Conservation (phyloP, 495 filamentous ascomycete genomes). For the Articulospora tetracladia region DNA sequence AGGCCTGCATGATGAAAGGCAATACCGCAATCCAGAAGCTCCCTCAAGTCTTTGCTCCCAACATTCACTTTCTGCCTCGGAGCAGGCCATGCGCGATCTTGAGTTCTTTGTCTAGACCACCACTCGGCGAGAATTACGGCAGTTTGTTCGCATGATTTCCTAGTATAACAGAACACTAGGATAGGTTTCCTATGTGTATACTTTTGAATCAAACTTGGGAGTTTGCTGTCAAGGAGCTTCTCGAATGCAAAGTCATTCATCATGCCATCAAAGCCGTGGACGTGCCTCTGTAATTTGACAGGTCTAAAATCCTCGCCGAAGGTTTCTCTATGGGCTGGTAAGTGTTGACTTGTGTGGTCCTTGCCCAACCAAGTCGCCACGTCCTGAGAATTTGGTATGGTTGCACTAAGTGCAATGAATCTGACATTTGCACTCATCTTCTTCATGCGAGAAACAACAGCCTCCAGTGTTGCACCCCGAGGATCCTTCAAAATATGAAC, state of each 20-base stretch:
- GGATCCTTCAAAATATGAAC: constrained; percentile 92
- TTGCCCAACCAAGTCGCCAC: constrained; percentile 91
- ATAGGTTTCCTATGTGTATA: constrained; percentile 81
- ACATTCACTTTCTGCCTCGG: constrained; percentile 54
- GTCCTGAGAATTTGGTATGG: constrained; percentile 88
- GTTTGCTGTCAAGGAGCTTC: constrained; percentile 67
- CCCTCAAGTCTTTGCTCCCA: constrained; percentile 59
- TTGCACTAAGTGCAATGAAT: constrained; percentile 90
- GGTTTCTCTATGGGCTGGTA: constrained; percentile 68
- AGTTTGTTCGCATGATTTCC: constrained; percentile 72
- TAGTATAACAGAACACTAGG: constrained; percentile 88
- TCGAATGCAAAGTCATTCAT: constrained; percentile 88
- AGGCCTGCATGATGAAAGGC: constrained; percentile 95
- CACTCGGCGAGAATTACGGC: constrained; percentile 68
- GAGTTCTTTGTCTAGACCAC: constrained; percentile 53
- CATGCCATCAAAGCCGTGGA: constrained; percentile 66
- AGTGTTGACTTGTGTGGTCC: constrained; percentile 57
- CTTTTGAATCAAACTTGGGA: constrained; percentile 70
- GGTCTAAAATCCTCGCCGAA: constrained; percentile 93
- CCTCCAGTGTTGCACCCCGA: constrained; percentile 87
- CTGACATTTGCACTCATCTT: constrained; percentile 80
- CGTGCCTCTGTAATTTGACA: constrained; percentile 80
- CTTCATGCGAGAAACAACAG: constrained; percentile 97
- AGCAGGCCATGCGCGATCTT: constrained; percentile 63
- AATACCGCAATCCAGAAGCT: constrained; percentile 64